Conservation (phyloP, 2,329 filamentous ascomycete species). For the Ophiostoma ulmi region DNA sequence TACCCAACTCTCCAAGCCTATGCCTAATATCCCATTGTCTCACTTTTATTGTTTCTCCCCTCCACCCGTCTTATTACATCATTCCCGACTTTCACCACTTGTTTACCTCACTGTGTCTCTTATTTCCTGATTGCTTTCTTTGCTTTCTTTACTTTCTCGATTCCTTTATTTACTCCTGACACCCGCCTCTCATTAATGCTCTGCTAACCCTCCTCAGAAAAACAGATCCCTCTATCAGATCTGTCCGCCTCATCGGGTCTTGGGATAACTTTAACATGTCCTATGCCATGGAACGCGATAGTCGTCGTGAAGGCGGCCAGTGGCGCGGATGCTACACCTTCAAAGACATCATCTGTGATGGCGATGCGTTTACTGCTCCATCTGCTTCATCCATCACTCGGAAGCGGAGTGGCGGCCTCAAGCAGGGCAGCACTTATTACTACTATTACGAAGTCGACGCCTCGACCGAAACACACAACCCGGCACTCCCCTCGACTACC, state of each 20-base stretch:
- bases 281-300: constrained; percentile 78
- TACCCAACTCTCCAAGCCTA: neutral
- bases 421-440: constrained; percentile 91
- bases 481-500: constrained; percentile 66
- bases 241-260: constrained; percentile 78
- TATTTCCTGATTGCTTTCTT: neutral
- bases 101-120: neutral
- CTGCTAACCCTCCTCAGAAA: constrained; percentile 40
- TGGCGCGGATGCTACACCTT: constrained; percentile 89
- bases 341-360: constrained; percentile 78
- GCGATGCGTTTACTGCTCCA: constrained; percentile 39
- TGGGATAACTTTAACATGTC: constrained; percentile 88
- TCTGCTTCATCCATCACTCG: constrained; percentile 35
- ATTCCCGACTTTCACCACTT: neutral
- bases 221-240: constrained; percentile 56
- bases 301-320: constrained; percentile 64
- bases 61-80: constrained; percentile 15
- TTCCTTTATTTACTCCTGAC: constrained; percentile 6
- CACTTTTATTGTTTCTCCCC: constrained; percentile 13
- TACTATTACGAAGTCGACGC: constrained; percentile 92
- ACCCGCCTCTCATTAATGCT: neutral
- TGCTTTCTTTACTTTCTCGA: neutral
- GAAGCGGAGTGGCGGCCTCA: constrained; percentile 69
- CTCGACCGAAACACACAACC: constrained; percentile 70
- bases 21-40: neutral